Conservation (phyloP, 2,329 filamentous ascomycete genomes). For the Botrytis tulipae region DNA sequence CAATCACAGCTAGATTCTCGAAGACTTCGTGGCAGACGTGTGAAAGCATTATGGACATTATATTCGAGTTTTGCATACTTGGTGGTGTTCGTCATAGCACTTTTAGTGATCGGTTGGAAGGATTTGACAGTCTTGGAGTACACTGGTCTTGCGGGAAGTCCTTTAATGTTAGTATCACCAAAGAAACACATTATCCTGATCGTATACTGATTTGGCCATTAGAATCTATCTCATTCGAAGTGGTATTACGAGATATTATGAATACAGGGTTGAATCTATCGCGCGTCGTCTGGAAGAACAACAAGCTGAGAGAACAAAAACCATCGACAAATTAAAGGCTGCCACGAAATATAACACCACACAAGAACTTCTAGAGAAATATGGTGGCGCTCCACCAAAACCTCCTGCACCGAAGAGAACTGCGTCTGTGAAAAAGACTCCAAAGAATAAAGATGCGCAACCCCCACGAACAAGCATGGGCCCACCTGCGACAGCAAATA, state of each 20-base stretch:
- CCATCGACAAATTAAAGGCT: conserved; percentile 90
- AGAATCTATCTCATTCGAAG: conserved; percentile 80
- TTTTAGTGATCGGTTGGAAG: conserved; percentile 80
- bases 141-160: conserved; percentile 73
- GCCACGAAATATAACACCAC: conserved; percentile 97
- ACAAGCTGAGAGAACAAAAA: conserved; percentile 75
- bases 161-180: conserved; percentile 63
- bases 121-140: conserved; percentile 78
- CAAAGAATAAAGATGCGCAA: conserved; percentile 27
- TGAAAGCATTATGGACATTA: conserved; percentile 83
- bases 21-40: conserved; percentile 70
- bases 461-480: conserved; percentile 48
- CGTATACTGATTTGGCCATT: conserved; percentile 29
- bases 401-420: conserved; percentile 30
- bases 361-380: conserved; percentile 88
- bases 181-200: background rate
- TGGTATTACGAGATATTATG: conserved; percentile 68
- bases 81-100: conserved; percentile 76
- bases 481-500: conserved; percentile 63
- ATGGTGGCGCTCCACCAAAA: conserved; percentile 58
- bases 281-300: conserved; percentile 69
- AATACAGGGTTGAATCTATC: conserved; percentile 72
- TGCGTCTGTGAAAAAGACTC: conserved; percentile 31
- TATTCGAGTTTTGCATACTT: conserved; percentile 91
- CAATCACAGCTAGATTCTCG: conserved; percentile 71